Conservation (phyloP, 345 rosid genomes). For the Rhodamnia argentea region DNA sequence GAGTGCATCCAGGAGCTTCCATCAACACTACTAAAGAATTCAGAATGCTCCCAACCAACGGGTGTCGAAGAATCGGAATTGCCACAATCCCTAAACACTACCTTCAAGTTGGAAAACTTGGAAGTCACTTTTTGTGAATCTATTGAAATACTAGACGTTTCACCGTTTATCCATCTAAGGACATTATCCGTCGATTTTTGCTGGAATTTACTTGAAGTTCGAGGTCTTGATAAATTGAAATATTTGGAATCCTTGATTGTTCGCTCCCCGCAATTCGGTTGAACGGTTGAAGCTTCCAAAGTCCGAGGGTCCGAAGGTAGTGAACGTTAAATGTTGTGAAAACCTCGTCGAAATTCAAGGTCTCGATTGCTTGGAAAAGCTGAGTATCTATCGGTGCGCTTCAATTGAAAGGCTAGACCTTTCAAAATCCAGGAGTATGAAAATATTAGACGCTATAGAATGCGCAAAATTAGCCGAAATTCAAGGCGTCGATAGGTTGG, state of each 20-base stretch:
- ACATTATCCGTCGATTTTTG: rapidly evolving
- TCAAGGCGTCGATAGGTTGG: too few relatives aligned
- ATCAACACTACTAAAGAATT: neutral
- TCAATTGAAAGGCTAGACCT: too few relatives aligned
- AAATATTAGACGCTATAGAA: rapidly evolving
- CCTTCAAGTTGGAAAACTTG: neutral
- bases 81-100: neutral
- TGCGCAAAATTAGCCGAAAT: too few relatives aligned
- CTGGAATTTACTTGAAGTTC: neutral
- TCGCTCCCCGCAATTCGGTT: rapidly evolving
- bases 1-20: neutral
- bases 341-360: too few relatives aligned
- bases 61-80: neutral
- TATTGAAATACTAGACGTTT: neutral
- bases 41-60: neutral
- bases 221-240: neutral
- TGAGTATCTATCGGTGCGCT: rapidly evolving
- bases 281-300: too few relatives aligned
- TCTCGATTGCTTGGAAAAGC: too few relatives aligned
- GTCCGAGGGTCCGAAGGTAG: too few relatives aligned
- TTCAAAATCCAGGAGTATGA: too few relatives aligned
- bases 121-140: rapidly evolving
- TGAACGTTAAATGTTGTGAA: too few relatives aligned
- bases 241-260: neutral
- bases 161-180: neutral